phyloP scores from a whole-genome alignment of 345 rosid species.

The Hypericum androsaemum region DNA sequence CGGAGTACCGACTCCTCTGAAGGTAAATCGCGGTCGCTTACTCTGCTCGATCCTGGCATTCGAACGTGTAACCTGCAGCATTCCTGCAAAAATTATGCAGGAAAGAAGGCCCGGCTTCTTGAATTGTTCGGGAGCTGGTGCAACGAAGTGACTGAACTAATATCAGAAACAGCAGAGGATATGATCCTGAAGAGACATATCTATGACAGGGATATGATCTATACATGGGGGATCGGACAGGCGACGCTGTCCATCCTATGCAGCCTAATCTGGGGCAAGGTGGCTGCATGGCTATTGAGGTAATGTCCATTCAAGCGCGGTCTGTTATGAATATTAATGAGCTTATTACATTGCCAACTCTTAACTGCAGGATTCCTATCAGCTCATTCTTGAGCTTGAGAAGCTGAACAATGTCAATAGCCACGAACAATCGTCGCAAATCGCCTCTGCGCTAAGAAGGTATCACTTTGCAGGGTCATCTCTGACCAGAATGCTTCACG shows the following conservation, averaged over 20 bases:
- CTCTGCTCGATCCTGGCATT: background rate
- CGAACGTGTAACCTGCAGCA: background rate
- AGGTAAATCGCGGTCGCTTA: constrained; percentile 8
- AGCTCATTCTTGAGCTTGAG: too few relatives aligned
- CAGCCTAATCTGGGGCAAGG: constrained; percentile 23
- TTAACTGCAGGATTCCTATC: too few relatives aligned
- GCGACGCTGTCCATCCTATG: constrained; percentile 23
- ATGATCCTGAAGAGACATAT: constrained; percentile 13
- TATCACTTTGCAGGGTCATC: too few relatives aligned
- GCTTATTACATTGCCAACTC: too few relatives aligned
- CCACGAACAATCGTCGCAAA: too few relatives aligned
- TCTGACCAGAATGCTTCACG: too few relatives aligned
- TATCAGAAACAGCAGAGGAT: constrained; percentile 15
- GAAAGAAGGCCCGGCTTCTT: constrained; percentile 8
- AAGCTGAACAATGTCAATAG: too few relatives aligned
- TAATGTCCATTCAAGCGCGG: background rate
- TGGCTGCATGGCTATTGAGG: constrained; percentile 26
- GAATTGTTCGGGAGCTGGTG: constrained; percentile 16
- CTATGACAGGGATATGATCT: constrained; percentile 18
- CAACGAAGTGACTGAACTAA: constrained; percentile 12
- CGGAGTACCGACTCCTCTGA: constrained; percentile 5
- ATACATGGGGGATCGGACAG: constrained; percentile 17
- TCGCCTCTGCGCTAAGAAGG: too few relatives aligned
- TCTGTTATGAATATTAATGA: too few relatives aligned
- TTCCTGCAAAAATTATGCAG: constrained; percentile 4